Base-by-base conservation (phyloP, 1,284 basidiomycete species). In the Ganoderma resinaceum region DNA sequence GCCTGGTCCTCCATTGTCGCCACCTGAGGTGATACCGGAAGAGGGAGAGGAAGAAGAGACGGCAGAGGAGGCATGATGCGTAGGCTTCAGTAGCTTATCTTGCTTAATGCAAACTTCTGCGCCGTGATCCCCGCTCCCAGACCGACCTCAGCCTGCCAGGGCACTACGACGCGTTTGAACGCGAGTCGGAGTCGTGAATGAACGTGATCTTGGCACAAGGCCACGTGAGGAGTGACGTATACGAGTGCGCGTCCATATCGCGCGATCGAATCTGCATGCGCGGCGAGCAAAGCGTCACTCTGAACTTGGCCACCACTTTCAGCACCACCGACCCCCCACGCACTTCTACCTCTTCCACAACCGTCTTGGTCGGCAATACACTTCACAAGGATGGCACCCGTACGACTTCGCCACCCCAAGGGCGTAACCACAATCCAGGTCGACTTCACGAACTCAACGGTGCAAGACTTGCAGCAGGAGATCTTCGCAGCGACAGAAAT, bases 401-500 rank as follows among this genome's bases (percentile, higher is more conserved):
- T 96, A 59, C 89, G 95, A 57, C 83, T 96, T 16, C 87, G 94
- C 70, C 91, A 95, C 80, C 92, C 95, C 16, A 87, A 90, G 72
- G 95, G 95, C 33, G 87, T 92, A n/a, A 83, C 90, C 4, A 95
- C 94, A 7, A 83, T 96, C 69, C 86, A 94, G 60, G 80, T 95
- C 59, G 89, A 94, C 66, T 74, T 88, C 62, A 87, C 89, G 33
- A 78, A 79, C 18, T 87, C 87, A 61, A 90, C 90, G 2, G 88
- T 95, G 2, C 86, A 85, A 66, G 90, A 94, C 73, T 84, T 96
- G 0, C 90, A 91, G 76, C 89, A 91, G 67, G 82, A 90, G 71
- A 91, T 96, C 71, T 89, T 85, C 71, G 80, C 84, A 0, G 80
- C 82, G 0, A 90, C 92, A 4, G 86, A 91, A 68, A 95, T 96